These are phyloP conservation scores for Xylaria sp. DNA, from an alignment of 2,329 filamentous ascomycete species.

Conservation along the genomic window DNA sequence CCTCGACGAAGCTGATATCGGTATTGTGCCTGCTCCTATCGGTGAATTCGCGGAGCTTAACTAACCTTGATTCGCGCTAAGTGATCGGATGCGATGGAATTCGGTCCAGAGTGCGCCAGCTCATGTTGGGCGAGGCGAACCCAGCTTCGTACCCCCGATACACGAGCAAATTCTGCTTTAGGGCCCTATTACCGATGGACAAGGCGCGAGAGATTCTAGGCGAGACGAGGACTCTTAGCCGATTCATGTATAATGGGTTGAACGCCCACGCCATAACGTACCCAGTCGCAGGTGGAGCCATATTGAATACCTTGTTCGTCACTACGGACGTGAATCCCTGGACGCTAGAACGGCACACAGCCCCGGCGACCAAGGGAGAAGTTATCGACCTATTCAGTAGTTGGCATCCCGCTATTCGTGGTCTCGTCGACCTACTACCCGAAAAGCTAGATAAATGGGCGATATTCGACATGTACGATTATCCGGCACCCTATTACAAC, in stretches of 20 bases:
- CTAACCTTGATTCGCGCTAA: conserved; percentile 28
- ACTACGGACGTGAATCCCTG: conserved; percentile 53
- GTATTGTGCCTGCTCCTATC: conserved; percentile 13
- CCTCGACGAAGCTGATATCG: conserved; percentile 47
- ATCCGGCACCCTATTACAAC: conserved; percentile 57
- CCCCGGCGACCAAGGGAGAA: conserved; percentile 53
- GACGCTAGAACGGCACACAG: conserved; percentile 46
- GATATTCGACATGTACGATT: conserved; percentile 61
- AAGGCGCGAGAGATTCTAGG: conserved; percentile 60
- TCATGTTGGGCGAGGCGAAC: conserved; percentile 60
- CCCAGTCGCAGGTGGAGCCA: conserved; percentile 64
- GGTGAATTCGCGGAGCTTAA: not conserved
- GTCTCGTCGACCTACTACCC: conserved; percentile 57
- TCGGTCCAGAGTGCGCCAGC: conserved; percentile 62
- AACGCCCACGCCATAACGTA: conserved; percentile 69
- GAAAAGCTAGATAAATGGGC: conserved; percentile 64
- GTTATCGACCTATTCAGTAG: conserved; percentile 52
- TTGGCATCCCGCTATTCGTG: conserved; percentile 54
- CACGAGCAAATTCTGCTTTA: conserved; percentile 69
- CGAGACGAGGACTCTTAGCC: conserved; percentile 57
- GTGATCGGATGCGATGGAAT: conserved; percentile 73
- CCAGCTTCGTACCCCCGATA: conserved; percentile 60
- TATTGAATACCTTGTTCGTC: conserved; percentile 67
- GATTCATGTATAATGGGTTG: conserved; percentile 67
- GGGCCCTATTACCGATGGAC: conserved; percentile 69